phyloP scores from a whole-genome alignment of 164 flowering plant genomes.

The Vitis cinerea region DNA sequence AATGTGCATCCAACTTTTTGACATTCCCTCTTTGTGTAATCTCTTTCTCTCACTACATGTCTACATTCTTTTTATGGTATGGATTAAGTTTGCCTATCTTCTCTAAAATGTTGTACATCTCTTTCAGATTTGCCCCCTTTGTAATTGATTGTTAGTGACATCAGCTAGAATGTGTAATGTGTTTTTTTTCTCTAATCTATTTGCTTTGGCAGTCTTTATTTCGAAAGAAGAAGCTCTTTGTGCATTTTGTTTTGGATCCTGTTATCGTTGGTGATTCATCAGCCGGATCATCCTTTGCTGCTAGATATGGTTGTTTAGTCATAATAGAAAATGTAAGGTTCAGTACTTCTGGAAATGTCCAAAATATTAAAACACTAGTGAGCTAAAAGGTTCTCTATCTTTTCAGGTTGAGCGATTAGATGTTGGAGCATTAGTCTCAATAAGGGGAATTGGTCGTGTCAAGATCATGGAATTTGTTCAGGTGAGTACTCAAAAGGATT shows the following conservation, averaged over 20 bases:
- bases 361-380: not conserved
- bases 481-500: slow-evolving; percentile 19
- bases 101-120: not conserved
- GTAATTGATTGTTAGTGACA: not conserved
- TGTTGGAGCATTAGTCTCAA: slow-evolving; percentile 66
- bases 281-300: slow-evolving; percentile 57
- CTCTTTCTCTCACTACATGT: no score
- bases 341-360: not conserved
- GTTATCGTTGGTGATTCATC: slow-evolving; percentile 29
- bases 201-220: slow-evolving; percentile 49
- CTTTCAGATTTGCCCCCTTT: not conserved
- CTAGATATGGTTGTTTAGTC: slow-evolving; percentile 64
- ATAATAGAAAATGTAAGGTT: slow-evolving; percentile 55
- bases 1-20: not conserved
- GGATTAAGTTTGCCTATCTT: no score
- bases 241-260: slow-evolving; percentile 72
- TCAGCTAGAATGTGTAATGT: no score
- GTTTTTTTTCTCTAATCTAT: not conserved
- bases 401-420: slow-evolving; percentile 59
- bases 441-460: slow-evolving; percentile 71
- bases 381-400: slow-evolving; percentile 5
- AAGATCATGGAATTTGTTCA: slow-evolving; percentile 42
- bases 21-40: not conserved
- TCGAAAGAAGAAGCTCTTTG: slow-evolving; percentile 54
- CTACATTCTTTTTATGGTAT: no score